phyloP scores from a whole-genome alignment of 352 stramenopile genomes.

The Pythium coloratum region DNA sequence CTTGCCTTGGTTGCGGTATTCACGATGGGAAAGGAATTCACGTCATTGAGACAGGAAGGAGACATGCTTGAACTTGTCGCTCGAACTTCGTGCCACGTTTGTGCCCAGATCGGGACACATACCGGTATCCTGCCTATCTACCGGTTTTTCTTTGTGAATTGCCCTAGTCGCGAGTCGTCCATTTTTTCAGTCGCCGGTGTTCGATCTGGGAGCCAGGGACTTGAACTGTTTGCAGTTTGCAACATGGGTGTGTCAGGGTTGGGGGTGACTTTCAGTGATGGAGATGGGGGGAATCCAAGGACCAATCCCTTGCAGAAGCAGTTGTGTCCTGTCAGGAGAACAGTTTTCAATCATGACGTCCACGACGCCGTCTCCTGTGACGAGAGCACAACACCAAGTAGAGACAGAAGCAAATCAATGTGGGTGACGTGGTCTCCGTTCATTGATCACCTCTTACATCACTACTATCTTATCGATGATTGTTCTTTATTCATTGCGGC shows the following conservation, averaged over 20 bases:
- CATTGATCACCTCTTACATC: background rate
- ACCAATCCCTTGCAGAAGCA: background rate
- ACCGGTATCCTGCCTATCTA: background rate
- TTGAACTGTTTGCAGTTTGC: background rate
- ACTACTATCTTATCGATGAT: too few relatives aligned
- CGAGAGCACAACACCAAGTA: background rate
- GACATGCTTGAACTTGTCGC: background rate
- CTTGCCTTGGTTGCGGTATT: too few relatives aligned
- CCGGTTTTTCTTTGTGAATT: background rate
- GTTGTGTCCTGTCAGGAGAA: too few relatives aligned
- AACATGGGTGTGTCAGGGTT: constrained; percentile 8
- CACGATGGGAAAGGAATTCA: too few relatives aligned
- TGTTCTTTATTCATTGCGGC: background rate
- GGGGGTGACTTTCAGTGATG: constrained; percentile 6
- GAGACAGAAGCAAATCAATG: background rate
- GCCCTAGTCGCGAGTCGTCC: constrained; percentile 12
- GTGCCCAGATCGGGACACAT: too few relatives aligned
- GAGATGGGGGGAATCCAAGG: background rate
- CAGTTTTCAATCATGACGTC: too few relatives aligned
- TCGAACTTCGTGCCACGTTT: too few relatives aligned
- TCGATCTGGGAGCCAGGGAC: background rate
- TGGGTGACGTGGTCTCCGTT: background rate
- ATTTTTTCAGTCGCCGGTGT: constrained; percentile 27
- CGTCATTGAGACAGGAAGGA: background rate
- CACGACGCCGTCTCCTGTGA: background rate